These are phyloP conservation scores for Pascua guehoae DNA, from an alignment of 1,284 basidiomycete species.

Conservation along the genomic window DNA sequence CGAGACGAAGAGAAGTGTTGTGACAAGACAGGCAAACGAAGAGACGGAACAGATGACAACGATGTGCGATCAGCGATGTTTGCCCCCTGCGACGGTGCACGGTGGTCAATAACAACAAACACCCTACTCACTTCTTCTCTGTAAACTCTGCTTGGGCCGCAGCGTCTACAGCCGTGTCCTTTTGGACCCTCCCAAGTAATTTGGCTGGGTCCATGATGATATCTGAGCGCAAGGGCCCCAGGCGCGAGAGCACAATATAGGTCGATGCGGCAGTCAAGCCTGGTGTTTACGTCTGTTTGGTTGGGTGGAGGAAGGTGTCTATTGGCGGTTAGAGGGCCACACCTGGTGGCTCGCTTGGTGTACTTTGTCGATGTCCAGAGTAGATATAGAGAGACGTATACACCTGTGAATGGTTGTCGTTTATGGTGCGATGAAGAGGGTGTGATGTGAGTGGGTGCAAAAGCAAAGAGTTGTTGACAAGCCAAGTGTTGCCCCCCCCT, in stretches of 20 bases:
- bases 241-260: neutral
- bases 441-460: neutral
- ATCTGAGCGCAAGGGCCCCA: conserved; percentile 10
- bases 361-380: neutral
- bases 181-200: conserved; percentile 29
- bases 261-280: neutral
- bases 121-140: conserved; percentile 67
- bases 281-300: neutral
- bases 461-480: neutral
- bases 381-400: neutral
- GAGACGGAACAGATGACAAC: conserved; percentile 1
- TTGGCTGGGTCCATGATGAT: conserved; percentile 37
- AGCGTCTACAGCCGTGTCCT: conserved; percentile 53
- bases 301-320: neutral
- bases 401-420: conserved; percentile 2
- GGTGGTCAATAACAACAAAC: conserved; percentile 5
- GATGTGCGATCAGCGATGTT: neutral
- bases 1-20: neutral
- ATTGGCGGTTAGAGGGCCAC: neutral
- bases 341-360: neutral
- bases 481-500: neutral
- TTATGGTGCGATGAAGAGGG: neutral
- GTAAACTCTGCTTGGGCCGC: conserved; percentile 91
- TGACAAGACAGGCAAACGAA: neutral
- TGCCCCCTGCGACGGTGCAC: neutral